A percentile compares a stretch with the other conserved stretches of the same genome.
Conservation (phyloP, 108 stramenopile genomes). For the Fragilariopsis cylindrus region DNA sequence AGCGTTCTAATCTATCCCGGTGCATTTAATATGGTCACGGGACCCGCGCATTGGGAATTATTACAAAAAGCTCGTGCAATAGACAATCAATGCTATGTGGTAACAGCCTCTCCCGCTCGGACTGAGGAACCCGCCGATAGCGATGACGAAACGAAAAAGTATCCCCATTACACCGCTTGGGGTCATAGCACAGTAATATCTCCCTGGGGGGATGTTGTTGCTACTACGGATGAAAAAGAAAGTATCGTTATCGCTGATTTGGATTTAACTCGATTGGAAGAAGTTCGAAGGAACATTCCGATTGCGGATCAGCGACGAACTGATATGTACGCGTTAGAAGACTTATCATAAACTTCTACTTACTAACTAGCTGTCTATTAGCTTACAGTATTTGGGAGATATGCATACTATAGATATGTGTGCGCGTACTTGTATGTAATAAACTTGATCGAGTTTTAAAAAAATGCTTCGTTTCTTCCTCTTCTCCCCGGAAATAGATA, state of each 20-base stretch:
- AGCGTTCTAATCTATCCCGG: slow-evolving; percentile 91
- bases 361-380: too few relatives aligned
- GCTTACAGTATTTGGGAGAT: too few relatives aligned
- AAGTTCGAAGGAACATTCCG: slow-evolving; percentile 84
- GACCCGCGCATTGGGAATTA: slow-evolving; percentile 99
- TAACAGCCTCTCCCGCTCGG: slow-evolving; percentile 95
- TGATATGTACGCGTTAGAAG: slow-evolving; percentile 74
- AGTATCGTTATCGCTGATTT: slow-evolving; percentile 91
- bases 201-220: slow-evolving; percentile 97
- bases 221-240: slow-evolving; percentile 86
- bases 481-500: neutral
- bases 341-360: neutral
- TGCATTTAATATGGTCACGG: slow-evolving; percentile 98
- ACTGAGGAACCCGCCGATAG: slow-evolving; percentile 35
- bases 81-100: slow-evolving; percentile 96
- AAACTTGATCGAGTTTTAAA: too few relatives aligned
- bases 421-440: too few relatives aligned
- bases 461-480: slow-evolving; percentile 14
- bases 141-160: slow-evolving; percentile 36
- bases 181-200: slow-evolving; percentile 95
- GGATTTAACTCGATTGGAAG: slow-evolving; percentile 75
- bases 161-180: slow-evolving; percentile 98
- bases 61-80: slow-evolving; percentile 96
- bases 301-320: slow-evolving; percentile 67
- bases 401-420: too few relatives aligned